These are phyloP conservation scores for Vitis amurensis DNA, from an alignment of 164 flowering plant genomes.

Conservation along the genomic window DNA sequence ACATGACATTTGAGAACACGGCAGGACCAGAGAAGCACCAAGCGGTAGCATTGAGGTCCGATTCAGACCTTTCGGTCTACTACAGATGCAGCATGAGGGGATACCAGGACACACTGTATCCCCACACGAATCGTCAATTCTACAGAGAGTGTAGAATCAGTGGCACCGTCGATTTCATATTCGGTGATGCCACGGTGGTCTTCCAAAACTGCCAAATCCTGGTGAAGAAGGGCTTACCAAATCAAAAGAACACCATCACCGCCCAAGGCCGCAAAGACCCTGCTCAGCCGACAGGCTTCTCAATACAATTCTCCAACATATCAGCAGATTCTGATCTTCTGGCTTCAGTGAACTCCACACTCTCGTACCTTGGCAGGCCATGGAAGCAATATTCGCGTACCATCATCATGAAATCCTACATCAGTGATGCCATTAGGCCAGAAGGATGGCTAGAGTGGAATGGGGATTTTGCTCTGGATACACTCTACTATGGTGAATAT, in stretches of 20 bases:
- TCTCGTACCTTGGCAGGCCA: slow-evolving; percentile 25
- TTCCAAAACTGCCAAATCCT: slow-evolving; percentile 46
- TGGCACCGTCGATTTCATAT: slow-evolving; percentile 57
- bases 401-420: slow-evolving; percentile 18
- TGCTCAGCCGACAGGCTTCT: slow-evolving; percentile 33
- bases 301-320: slow-evolving; percentile 16
- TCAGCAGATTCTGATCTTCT: slow-evolving; percentile 13
- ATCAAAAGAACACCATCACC: slow-evolving; percentile 33
- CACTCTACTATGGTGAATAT: slow-evolving; percentile 23
- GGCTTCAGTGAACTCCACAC: neutral
- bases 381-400: slow-evolving; percentile 31
- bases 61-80: slow-evolving; percentile 54
- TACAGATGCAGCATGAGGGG: slow-evolving; percentile 46
- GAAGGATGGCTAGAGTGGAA: slow-evolving; percentile 27
- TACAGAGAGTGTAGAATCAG: slow-evolving; percentile 49
- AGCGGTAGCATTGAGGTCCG: slow-evolving; percentile 63
- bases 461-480: slow-evolving; percentile 9
- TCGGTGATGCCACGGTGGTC: slow-evolving; percentile 45
- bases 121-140: slow-evolving; percentile 30
- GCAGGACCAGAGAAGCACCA: slow-evolving; percentile 64
- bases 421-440: slow-evolving; percentile 19
- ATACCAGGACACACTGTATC: slow-evolving; percentile 64
- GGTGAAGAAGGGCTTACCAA: slow-evolving; percentile 36
- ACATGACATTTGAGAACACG: slow-evolving; percentile 68
- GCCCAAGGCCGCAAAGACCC: slow-evolving; percentile 47